Base-by-base conservation (phyloP, 176 grass and related monocot genomes). In the Oryza punctata region DNA sequence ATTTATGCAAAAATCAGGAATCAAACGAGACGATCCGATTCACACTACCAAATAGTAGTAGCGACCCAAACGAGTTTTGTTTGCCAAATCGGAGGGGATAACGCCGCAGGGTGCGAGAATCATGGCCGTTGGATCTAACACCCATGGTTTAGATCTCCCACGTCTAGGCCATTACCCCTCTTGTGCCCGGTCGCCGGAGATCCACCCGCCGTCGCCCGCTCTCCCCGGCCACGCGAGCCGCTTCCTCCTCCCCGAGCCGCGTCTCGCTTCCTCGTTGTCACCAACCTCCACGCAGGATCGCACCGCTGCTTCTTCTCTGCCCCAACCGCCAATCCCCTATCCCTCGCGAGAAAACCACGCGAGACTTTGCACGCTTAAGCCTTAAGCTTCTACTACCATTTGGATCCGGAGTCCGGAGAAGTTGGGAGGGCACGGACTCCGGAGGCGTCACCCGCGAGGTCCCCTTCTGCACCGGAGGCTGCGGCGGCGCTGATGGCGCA, bases 401-500 rank as follows among this genome's bases (percentile, higher is more conserved):
- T 60, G 83, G 88, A 82, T 82, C 83, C 76, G 69, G 44, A 41
- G 79, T 14, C 28, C 47, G 44, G 76, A 89, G 72, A 67, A 54
- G 68, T 40, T 10, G 14, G 14, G 26, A 46, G 69, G 10, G 72
- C 26, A 43, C 60, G 74, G 46, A 49, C 63, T 1, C 12, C 59
- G 38, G 45, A 67, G 85, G 54, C 29, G 73, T 35, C 41, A 12
- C 24, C 64, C 24, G 50, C 21, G 40, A 59, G 35, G 28, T 37
- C 23, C 25, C 70, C 71, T 37, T 37, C 14, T 21, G 44, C 68
- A 80, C 23, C 70, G 15, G 47, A 5, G 47, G 47, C 47, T 50
- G 47, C 15, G 54, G 60, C 10, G 21, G 47, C 9, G 25, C 68
- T 64, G 82, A 97, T 97, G 94, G 75, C 92, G 72, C 80, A 94